Conservation (phyloP, 495 filamentous ascomycete genomes). For the Oidiodendron maius region DNA sequence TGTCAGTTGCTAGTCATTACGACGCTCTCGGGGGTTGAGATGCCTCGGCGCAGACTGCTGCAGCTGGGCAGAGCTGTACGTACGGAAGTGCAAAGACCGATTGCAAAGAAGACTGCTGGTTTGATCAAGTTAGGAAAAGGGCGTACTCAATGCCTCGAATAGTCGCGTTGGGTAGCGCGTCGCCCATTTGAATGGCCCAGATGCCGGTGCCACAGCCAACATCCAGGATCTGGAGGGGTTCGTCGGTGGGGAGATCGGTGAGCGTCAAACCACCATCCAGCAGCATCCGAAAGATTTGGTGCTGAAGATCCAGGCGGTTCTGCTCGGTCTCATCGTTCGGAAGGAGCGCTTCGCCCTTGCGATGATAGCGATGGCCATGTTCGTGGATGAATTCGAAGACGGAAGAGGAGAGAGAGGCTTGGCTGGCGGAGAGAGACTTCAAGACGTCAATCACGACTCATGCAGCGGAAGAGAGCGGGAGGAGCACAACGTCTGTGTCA, state of each 20-base stretch:
- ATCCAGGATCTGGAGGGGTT: conserved; percentile 41
- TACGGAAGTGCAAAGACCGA: too few relatives aligned
- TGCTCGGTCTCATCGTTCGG: conserved; percentile 23
- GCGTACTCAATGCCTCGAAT: conserved; percentile 41
- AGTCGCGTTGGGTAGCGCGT: neutral
- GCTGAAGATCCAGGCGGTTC: conserved; percentile 24
- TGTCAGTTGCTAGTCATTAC: too few relatives aligned
- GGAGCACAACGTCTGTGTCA: too few relatives aligned
- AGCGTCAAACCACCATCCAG: conserved; percentile 42
- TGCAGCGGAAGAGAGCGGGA: too few relatives aligned
- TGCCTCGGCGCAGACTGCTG: too few relatives aligned
- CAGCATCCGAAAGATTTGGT: conserved; percentile 32
- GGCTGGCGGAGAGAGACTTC: too few relatives aligned
- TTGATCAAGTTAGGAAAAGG: too few relatives aligned
- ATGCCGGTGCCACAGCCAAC: conserved; percentile 48
- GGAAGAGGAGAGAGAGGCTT: neutral
- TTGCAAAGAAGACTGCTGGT: too few relatives aligned
- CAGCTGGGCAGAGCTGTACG: too few relatives aligned
- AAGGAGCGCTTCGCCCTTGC: neutral
- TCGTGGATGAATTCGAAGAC: neutral
- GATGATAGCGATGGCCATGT: neutral
- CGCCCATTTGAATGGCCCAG: conserved; percentile 42
- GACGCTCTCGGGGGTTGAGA: too few relatives aligned
- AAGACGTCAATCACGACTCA: too few relatives aligned
- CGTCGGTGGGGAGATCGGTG: conserved; percentile 31